Conservation (phyloP, 345 rosid genomes). For the Eucalyptus victrix region DNA sequence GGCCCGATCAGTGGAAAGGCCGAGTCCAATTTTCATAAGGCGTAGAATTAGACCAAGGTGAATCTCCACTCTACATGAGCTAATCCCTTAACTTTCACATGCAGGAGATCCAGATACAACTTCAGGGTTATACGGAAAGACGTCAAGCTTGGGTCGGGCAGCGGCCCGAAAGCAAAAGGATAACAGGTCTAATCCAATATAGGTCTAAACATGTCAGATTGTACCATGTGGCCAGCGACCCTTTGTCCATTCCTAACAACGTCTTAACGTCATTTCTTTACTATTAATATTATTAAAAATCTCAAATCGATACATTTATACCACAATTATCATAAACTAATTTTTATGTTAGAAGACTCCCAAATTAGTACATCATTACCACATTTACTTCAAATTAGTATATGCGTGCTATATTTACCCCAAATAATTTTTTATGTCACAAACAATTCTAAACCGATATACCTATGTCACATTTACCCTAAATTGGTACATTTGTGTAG, state of each 20-base stretch:
- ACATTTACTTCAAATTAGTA: too few species aligned
- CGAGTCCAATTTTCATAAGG: not conserved
- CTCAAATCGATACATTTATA: not conserved
- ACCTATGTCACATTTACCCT: rapidly evolving
- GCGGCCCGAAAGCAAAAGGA: not conserved
- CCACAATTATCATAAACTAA: not conserved
- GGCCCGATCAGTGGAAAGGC: not conserved
- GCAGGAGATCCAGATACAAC: not conserved
- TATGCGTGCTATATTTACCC: rapidly evolving
- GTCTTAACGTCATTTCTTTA: not conserved
- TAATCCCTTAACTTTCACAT: not conserved
- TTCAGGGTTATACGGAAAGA: not conserved
- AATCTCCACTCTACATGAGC: not conserved
- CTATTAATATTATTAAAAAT: rapidly evolving
- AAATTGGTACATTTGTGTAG: rapidly evolving
- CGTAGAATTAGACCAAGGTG: not conserved
- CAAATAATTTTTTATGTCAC: too few species aligned
- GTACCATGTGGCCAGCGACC: not conserved
- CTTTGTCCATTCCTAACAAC: not conserved
- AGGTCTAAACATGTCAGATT: not conserved
- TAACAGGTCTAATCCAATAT: not conserved
- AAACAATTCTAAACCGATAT: rapidly evolving
- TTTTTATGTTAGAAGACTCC: not conserved
- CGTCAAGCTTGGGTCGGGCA: not conserved
- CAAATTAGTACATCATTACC: too few species aligned